Evolutionary conservation across 495 filamentous ascomycete species (phyloP).

Genomic region (Elasticomyces elasticus): DNA sequence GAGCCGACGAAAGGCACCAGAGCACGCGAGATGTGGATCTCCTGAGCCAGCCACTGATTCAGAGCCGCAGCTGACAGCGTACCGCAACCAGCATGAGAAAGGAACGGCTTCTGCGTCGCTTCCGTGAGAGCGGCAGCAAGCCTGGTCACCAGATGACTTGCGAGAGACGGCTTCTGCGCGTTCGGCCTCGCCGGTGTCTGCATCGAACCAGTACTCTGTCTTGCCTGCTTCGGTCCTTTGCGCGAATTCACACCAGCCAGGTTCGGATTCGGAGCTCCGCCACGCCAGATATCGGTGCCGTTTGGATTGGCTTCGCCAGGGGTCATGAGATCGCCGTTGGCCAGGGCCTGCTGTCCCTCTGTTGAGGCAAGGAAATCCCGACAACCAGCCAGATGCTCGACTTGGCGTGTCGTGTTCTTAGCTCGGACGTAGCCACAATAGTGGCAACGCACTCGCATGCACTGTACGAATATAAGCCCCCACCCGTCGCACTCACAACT

Average conservation of each 20-base stretch:
- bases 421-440: slow-evolving; percentile 35
- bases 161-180: slow-evolving; percentile 34
- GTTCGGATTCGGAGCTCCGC: slow-evolving; percentile 32
- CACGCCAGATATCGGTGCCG: slow-evolving; percentile 26
- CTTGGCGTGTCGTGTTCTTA: slow-evolving; percentile 37
- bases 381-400: slow-evolving; percentile 34
- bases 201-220: background rate
- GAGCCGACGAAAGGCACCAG: slow-evolving; percentile 59
- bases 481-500: no score
- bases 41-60: slow-evolving; percentile 63
- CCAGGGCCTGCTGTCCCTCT: slow-evolving; percentile 26
- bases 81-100: slow-evolving; percentile 55
- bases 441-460: slow-evolving; percentile 35
- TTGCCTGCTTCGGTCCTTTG: slow-evolving; percentile 26
- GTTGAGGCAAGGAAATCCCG: slow-evolving; percentile 29
- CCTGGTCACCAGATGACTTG: slow-evolving; percentile 41
- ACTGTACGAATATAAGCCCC: slow-evolving; percentile 19
- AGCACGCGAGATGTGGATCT: slow-evolving; percentile 63
- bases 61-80: slow-evolving; percentile 46
- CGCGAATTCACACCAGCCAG: slow-evolving; percentile 28
- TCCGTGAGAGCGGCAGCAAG: slow-evolving; percentile 35
- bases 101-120: slow-evolving; percentile 60
- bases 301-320: background rate
- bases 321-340: slow-evolving; percentile 5
- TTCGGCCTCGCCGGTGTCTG: slow-evolving; percentile 5